Percentiles rank a stretch among this genome's conserved stretches.
These are phyloP conservation scores for Lumnitzera racemosa DNA, from an alignment of 345 rosid genomes.

Conservation along the genomic window DNA sequence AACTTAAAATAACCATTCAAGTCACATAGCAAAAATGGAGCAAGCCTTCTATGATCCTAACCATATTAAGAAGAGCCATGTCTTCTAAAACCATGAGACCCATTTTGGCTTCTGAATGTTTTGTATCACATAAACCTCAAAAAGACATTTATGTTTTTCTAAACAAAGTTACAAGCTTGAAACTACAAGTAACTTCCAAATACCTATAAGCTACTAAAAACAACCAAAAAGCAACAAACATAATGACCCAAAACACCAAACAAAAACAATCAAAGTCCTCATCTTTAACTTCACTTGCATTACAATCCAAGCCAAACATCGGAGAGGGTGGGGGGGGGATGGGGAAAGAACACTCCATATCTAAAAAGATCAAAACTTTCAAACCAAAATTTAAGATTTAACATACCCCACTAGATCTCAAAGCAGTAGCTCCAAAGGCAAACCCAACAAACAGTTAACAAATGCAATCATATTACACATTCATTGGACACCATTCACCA, in stretches of 20 bases:
- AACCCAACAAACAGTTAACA: slow-evolving; percentile 22
- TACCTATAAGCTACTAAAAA: slow-evolving; percentile 14
- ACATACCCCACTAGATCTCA: slow-evolving; percentile 59
- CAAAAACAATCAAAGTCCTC: slow-evolving; percentile 5
- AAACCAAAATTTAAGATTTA: slow-evolving; percentile 10
- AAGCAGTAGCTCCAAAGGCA: slow-evolving; percentile 30
- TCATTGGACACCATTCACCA: slow-evolving; percentile 1
- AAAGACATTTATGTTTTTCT: slow-evolving; percentile 20
- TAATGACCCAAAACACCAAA: slow-evolving; percentile 8
- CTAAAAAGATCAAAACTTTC: slow-evolving; percentile 6
- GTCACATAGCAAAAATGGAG: background rate
- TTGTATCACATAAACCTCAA: slow-evolving; percentile 24
- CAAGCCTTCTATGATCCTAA: slow-evolving; percentile 14
- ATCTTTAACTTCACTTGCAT: slow-evolving; percentile 65
- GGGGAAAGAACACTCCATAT: background rate
- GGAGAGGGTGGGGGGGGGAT: background rate
- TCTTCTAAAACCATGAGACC: slow-evolving; percentile 21
- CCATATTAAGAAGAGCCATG: slow-evolving; percentile 12
- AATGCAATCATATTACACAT: slow-evolving; percentile 25
- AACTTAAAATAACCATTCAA: no score
- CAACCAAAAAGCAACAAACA: slow-evolving; percentile 18
- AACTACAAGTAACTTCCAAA: slow-evolving; percentile 23
- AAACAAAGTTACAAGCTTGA: slow-evolving; percentile 17
- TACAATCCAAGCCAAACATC: slow-evolving; percentile 40
- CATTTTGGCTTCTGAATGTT: slow-evolving; percentile 18